Evolutionary conservation across 2,329 filamentous ascomycete species (phyloP).

Genomic region (Lachnellula subtilissima): DNA sequence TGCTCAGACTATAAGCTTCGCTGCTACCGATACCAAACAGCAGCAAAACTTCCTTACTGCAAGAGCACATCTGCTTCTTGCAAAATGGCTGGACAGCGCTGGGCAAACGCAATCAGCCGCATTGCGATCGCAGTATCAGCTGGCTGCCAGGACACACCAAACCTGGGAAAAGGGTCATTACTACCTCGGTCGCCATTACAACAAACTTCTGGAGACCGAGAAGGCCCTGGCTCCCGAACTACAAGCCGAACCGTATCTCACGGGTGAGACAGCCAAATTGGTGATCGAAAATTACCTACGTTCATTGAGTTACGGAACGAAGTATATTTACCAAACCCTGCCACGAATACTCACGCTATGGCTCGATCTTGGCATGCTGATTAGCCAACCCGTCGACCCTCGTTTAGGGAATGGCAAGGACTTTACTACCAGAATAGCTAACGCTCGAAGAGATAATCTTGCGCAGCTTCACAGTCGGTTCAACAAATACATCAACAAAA

Average conservation of each 20-base stretch:
- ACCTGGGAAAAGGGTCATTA: slow-evolving; percentile 98
- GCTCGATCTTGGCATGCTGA: slow-evolving; percentile 80
- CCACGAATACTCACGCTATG: slow-evolving; percentile 90
- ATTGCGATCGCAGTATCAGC: slow-evolving; percentile 76
- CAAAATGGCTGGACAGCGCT: slow-evolving; percentile 95
- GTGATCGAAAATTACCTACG: slow-evolving; percentile 92
- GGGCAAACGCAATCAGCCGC: slow-evolving; percentile 84
- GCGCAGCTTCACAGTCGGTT: slow-evolving; percentile 68
- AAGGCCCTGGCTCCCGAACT: slow-evolving; percentile 70
- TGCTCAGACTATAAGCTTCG: slow-evolving; percentile 17
- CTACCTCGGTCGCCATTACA: slow-evolving; percentile 94
- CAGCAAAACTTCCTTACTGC: slow-evolving; percentile 61
- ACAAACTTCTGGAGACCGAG: slow-evolving; percentile 89
- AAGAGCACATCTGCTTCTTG: slow-evolving; percentile 79
- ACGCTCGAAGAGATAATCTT: slow-evolving; percentile 60
- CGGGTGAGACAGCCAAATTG: slow-evolving; percentile 78
- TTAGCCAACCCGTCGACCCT: slow-evolving; percentile 54
- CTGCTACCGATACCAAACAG: slow-evolving; percentile 19
- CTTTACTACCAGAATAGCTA: slow-evolving; percentile 47
- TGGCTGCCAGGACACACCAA: slow-evolving; percentile 63
- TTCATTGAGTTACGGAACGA: slow-evolving; percentile 81
- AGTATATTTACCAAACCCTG: slow-evolving; percentile 92
- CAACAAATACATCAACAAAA: slow-evolving; percentile 68
- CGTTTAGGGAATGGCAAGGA: slow-evolving; percentile 40
- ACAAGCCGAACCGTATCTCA: slow-evolving; percentile 70